Conservation (phyloP, 306 rosid species). For the Dalbergia cochinchinensis region DNA sequence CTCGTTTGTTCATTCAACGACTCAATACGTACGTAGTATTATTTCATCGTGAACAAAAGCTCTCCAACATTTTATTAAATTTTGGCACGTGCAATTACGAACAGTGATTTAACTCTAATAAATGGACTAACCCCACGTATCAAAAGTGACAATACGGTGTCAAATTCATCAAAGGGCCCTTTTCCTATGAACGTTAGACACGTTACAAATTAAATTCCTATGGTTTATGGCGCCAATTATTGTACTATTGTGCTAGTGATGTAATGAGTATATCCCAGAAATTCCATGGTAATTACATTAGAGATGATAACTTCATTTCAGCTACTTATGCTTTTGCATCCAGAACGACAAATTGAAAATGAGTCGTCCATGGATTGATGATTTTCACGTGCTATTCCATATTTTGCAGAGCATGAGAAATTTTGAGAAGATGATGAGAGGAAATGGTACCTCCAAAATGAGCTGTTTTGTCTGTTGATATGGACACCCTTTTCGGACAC, state of each 20-base stretch:
- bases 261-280: neutral
- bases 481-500: constrained; percentile 39
- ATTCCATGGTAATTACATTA: neutral
- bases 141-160: constrained; percentile 35
- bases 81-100: constrained; percentile 45
- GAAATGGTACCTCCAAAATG: constrained; percentile 50
- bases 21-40: too few relatives aligned
- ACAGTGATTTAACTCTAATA: constrained; percentile 40
- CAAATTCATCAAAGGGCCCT: constrained; percentile 34
- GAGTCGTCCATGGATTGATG: neutral
- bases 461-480: constrained; percentile 52
- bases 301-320: constrained; percentile 20
- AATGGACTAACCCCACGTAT: constrained; percentile 61
- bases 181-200: constrained; percentile 24
- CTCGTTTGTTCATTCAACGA: too few relatives aligned
- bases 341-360: constrained; percentile 3
- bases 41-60: too few relatives aligned
- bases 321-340: neutral
- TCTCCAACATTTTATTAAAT: neutral
- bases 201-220: neutral
- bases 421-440: constrained; percentile 29
- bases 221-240: constrained; percentile 26
- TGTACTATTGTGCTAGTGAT: constrained; percentile 3
- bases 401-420: constrained; percentile 10
- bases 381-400: constrained; percentile 22